These are phyloP conservation scores for Mycena polygramma DNA, from an alignment of 768 basidiomycete genomes.

Conservation along the genomic window DNA sequence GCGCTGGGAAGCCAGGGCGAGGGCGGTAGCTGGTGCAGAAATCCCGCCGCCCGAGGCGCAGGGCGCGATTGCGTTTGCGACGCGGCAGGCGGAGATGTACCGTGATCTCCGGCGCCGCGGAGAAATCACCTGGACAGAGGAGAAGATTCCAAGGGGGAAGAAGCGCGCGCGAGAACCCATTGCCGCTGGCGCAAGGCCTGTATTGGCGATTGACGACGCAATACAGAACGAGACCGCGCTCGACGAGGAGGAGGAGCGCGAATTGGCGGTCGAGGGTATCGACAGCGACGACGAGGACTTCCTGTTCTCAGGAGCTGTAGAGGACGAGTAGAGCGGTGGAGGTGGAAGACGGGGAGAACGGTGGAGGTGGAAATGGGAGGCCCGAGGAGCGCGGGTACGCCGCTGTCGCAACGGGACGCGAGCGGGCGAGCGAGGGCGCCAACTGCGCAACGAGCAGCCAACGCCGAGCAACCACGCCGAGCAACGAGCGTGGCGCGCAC, in stretches of 20 bases:
- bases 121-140: neutral
- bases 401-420: too few relatives aligned
- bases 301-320: neutral
- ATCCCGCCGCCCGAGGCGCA: neutral
- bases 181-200: neutral
- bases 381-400: too few relatives aligned
- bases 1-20: neutral
- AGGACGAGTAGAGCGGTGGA: neutral
- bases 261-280: neutral
- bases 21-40: neutral
- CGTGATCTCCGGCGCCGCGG: neutral
- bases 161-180: neutral
- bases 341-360: too few relatives aligned
- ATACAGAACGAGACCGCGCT: neutral
- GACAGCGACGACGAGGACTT: neutral
- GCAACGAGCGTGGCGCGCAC: too few relatives aligned
- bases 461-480: too few relatives aligned
- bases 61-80: slow-evolving; percentile 13
- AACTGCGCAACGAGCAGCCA: too few relatives aligned
- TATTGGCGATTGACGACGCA: neutral
- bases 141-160: neutral
- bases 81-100: slow-evolving; percentile 10
- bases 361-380: too few relatives aligned
- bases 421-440: too few relatives aligned
- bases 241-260: neutral